Conservation (phyloP, 1,284 basidiomycete species). For the Bondarzewia mesenterica region DNA sequence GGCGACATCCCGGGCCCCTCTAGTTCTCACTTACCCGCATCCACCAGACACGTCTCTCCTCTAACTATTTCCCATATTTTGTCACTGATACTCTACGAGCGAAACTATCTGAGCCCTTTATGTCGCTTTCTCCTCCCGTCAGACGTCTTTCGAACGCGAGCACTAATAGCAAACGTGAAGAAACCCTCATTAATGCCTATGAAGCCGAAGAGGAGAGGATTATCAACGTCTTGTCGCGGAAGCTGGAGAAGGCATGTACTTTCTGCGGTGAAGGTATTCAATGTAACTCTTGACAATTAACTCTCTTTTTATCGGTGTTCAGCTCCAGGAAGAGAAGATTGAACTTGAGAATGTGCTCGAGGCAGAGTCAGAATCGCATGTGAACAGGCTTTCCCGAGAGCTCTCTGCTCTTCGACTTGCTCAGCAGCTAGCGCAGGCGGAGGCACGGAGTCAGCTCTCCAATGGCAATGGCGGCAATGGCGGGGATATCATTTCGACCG, state of each 20-base stretch:
- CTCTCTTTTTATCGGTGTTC: slow-evolving; percentile 4
- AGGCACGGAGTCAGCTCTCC: slow-evolving; percentile 25
- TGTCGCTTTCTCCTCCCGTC: slow-evolving; percentile 58
- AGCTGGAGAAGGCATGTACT: slow-evolving; percentile 65
- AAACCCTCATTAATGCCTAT: slow-evolving; percentile 76
- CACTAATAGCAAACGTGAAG: slow-evolving; percentile 43
- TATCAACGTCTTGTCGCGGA: slow-evolving; percentile 70
- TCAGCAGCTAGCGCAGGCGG: slow-evolving; percentile 31
- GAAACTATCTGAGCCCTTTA: slow-evolving; percentile 20
- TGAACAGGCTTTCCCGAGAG: slow-evolving; percentile 65
- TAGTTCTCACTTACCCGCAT: too few relatives aligned
- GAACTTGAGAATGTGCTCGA: slow-evolving; percentile 73
- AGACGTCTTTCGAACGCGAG: slow-evolving; percentile 48
- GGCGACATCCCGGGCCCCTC: too few relatives aligned
- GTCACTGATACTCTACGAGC: background rate
- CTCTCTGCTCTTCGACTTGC: slow-evolving; percentile 54
- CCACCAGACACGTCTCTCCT: too few relatives aligned
- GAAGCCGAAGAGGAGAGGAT: slow-evolving; percentile 84
- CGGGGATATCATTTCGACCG: too few relatives aligned
- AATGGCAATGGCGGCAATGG: slow-evolving; percentile 20
- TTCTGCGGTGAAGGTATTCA: background rate
- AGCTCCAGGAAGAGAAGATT: slow-evolving; percentile 78
- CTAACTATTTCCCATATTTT: too few relatives aligned
- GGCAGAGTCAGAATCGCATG: slow-evolving; percentile 73
- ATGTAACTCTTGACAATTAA: background rate